Conservation (phyloP, 345 rosid genomes). For the Aegle marmelos region DNA sequence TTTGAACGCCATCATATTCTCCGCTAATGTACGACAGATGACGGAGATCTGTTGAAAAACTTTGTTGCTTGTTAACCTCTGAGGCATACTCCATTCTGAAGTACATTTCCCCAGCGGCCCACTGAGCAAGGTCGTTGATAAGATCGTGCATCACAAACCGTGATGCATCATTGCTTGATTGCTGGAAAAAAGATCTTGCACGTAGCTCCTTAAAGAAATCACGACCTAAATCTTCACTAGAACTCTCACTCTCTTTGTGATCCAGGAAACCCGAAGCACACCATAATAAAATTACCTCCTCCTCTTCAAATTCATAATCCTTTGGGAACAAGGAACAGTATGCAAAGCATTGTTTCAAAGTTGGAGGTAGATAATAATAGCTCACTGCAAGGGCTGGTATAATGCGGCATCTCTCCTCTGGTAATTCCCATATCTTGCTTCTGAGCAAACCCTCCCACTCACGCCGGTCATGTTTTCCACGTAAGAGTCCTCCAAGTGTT, state of each 20-base stretch:
- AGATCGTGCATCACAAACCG: no score
- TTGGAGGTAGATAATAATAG: not conserved
- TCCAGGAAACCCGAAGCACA: constrained; percentile 41
- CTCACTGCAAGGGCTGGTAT: not conserved
- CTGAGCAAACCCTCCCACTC: not conserved
- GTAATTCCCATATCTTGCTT: not conserved
- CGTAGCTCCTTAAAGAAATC: no score
- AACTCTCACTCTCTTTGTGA: not conserved
- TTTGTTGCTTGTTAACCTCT: no score
- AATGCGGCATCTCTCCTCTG: not conserved
- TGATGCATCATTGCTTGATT: no score
- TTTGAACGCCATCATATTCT: no score
- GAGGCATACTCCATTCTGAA: no score
- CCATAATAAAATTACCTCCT: constrained; percentile 11
- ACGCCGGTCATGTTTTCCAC: not conserved
- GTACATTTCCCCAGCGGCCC: no score
- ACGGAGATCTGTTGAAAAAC: no score
- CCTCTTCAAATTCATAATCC: constrained; percentile 5
- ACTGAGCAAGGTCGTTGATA: no score
- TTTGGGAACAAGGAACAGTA: constrained; percentile 3
- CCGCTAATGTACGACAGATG: no score
- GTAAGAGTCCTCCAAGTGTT: not conserved
- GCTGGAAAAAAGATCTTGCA: no score
- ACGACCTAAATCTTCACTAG: constrained; percentile 8
- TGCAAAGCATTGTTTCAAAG: not conserved